Evolutionary conservation across 2,329 filamentous ascomycete species (phyloP), one percentile per base, ranked within the genome.

Genomic region (Botrytis paeoniae): DNA sequence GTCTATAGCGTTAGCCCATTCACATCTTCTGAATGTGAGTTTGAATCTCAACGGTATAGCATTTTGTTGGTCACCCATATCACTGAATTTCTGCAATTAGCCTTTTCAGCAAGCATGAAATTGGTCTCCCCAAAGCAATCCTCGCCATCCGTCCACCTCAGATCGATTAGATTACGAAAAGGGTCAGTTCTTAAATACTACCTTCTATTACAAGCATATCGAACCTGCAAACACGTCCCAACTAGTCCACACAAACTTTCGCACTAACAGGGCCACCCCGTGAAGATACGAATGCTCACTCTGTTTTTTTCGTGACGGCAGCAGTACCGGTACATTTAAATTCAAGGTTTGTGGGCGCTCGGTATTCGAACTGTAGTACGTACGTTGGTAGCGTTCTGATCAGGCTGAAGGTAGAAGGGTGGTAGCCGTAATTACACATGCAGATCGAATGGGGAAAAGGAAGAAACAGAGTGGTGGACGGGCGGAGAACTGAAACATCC

Each of bases 391-490:
- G 51, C 14, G 18, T 16, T 20, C 14, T 41, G 39, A 14, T n/a
- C 60, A 41, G 8, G 37, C 25, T 39, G 25, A 41, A 41, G 37
- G 37, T 41, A 25, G 35, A 62, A 62, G 37, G n/a, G 37, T 62
- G 16, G 25, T 9, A 48, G 45, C 63, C 41, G 63, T 65, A 48
- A 35, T 63, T 65, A 48, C 22, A 25, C 8, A 7, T 43, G 43
- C 41, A 65, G 63, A 65, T 65, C 29, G 20, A 51, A 65, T 51
- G 29, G 63, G 29, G 63, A 65, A 65, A 61, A 45, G 4, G 16
- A 22, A 1, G 6, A 10, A 64, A 22, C 62, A 16, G 5, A 32
- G n/a, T 29, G 18, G 62, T 64, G 62, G 41, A 65, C 41, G 41
- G 41, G 62, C 29, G 41, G 41, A 32, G 62, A 45, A 64, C 9